These are phyloP conservation scores for Phytophthora podocarpi DNA, from an alignment of 352 stramenopile species.

Conservation along the genomic window DNA sequence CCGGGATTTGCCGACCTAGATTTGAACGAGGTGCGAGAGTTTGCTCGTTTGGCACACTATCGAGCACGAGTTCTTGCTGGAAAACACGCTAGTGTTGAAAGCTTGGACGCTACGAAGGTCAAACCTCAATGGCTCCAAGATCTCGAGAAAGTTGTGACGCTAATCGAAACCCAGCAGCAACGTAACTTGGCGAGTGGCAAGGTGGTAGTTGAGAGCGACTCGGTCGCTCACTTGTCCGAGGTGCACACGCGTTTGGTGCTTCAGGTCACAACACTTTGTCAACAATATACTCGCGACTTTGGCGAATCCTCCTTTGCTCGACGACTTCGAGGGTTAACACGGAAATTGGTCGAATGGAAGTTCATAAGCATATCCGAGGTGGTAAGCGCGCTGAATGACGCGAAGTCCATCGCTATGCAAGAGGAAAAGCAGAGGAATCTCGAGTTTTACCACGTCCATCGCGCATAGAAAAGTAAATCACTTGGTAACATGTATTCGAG, in stretches of 20 bases:
- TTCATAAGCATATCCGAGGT: conserved; percentile 39
- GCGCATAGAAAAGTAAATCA: not conserved
- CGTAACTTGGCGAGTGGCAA: conserved; percentile 23
- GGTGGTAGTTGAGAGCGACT: conserved; percentile 23
- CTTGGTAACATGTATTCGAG: no score
- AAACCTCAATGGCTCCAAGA: conserved; percentile 53
- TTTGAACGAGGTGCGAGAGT: conserved; percentile 50
- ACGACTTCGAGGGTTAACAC: conserved; percentile 30
- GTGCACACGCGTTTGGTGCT: conserved; percentile 61
- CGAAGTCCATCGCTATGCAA: conserved; percentile 31
- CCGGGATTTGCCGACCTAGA: conserved; percentile 52
- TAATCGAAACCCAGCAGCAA: conserved; percentile 37
- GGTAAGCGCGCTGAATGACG: conserved; percentile 22
- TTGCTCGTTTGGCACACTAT: conserved; percentile 66
- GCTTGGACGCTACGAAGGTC: conserved; percentile 28
- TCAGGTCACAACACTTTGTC: conserved; percentile 43
- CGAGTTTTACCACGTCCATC: conserved; percentile 69
- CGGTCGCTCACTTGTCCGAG: conserved; percentile 44
- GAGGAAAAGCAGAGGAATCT: conserved; percentile 73
- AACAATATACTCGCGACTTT: conserved; percentile 43
- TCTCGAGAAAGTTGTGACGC: conserved; percentile 35
- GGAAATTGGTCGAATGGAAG: conserved; percentile 45
- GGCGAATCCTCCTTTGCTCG: conserved; percentile 51
- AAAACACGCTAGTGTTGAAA: conserved; percentile 29
- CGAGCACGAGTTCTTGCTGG: conserved; percentile 53